Percentiles rank a stretch among this genome's conserved stretches.
phyloP scores from a whole-genome alignment of 2,329 filamentous ascomycete species.

The Aspergillus pseudoviridinutans region DNA sequence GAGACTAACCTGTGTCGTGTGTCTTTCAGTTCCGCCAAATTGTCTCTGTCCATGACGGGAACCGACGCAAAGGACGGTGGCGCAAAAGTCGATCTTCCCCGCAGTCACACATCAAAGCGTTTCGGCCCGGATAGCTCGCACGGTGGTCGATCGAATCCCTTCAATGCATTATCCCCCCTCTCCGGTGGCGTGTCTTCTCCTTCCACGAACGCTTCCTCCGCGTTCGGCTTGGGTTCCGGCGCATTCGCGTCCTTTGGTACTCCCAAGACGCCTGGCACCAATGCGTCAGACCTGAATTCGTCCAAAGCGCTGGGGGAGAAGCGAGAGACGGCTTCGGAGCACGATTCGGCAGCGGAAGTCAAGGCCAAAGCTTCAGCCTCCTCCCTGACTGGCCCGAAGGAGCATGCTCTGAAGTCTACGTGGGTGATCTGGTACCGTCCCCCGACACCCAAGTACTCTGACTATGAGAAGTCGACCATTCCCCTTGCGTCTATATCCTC shows the following conservation, averaged over 20 bases:
- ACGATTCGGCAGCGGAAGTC: slow-evolving; percentile 21
- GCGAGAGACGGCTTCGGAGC: slow-evolving; percentile 51
- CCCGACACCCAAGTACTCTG: slow-evolving; percentile 92
- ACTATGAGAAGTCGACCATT: slow-evolving; percentile 96
- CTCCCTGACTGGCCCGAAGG: slow-evolving; percentile 22
- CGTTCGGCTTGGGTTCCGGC: slow-evolving; percentile 89
- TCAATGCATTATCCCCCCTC: slow-evolving; percentile 70
- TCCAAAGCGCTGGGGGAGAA: slow-evolving; percentile 61
- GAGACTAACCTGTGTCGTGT: slow-evolving; percentile 21
- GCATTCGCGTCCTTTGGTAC: slow-evolving; percentile 97
- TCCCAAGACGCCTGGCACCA: slow-evolving; percentile 71
- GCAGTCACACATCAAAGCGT: slow-evolving; percentile 67
- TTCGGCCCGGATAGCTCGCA: slow-evolving; percentile 71
- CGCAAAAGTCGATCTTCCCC: slow-evolving; percentile 55
- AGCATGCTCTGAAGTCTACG: slow-evolving; percentile 70
- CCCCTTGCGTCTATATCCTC: slow-evolving; percentile 77
- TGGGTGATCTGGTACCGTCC: slow-evolving; percentile 99
- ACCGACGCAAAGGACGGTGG: slow-evolving; percentile 49
- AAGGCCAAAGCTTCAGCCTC: slow-evolving; percentile 43
- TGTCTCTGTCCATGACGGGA: slow-evolving; percentile 77
- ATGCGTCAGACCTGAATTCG: slow-evolving; percentile 70
- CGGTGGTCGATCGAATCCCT: slow-evolving; percentile 69
- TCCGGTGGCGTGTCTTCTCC: slow-evolving; percentile 69
- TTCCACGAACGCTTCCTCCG: slow-evolving; percentile 72
- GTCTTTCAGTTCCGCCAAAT: slow-evolving; percentile 69